Base-by-base conservation (phyloP, 441 rosid genomes). In the Pelargonium myrrhifolium region DNA sequence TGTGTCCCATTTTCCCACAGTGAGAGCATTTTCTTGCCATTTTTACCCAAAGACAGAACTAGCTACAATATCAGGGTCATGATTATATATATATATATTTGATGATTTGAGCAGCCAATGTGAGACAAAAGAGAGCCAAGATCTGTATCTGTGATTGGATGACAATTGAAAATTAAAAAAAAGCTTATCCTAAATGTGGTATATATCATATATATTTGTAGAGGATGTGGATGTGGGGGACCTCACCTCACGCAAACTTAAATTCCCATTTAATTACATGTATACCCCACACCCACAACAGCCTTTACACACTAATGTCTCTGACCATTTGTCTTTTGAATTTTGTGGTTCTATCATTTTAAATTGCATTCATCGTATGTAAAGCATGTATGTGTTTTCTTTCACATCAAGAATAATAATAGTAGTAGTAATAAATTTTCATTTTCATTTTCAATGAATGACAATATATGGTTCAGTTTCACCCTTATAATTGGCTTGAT, bases 21-120 rank as follows among this genome's bases (percentile, higher is more conserved):
- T 76, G 73, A n/a, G 79, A 76, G 70, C 79, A 76, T 39, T 76
- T 76, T 49, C 73, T 75, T 26, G 68, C 76, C 76, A 72, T 76
- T 72, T 56, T 28, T 15, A n/a, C 14, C 51, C 68, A 42, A 53
- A 39, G 20, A 66, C 28, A 66, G n/a, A n/a, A n/a, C n/a, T n/a
- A n/a, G n/a, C n/a, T n/a, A n/a, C n/a, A n/a, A n/a, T n/a, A n/a
- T n/a, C n/a, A n/a, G n/a, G n/a, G n/a, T n/a, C n/a, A n/a, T n/a
- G n/a, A n/a, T n/a, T n/a, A 2, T 37, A 9, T 6, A n/a, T 11
- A 66, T 24, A 37, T 4, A 37, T n/a, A 10, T 7, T 49, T 14
- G 4, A 55, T 0, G 22, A 2, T 51, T 11, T 5, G 11, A 14
- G 42, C 3, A 6, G 42, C 21, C 47, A 56, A 22, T 18, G 62